Percentiles rank a stretch among this genome's conserved stretches.
These are phyloP conservation scores for Beta vulgaris DNA, from an alignment of 148 eudicot genomes.

Conservation along the genomic window DNA sequence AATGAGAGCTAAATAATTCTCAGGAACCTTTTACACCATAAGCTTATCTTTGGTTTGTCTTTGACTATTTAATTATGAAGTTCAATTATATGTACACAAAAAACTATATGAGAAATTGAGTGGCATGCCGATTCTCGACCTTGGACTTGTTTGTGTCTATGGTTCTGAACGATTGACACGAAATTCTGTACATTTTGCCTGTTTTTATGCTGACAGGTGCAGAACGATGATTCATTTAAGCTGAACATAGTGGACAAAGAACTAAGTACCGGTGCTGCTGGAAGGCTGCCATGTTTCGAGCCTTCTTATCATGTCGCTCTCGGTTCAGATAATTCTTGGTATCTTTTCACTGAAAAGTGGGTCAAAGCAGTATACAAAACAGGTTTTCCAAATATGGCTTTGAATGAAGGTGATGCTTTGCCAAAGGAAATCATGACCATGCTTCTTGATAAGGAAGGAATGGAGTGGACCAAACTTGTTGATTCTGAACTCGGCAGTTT, in stretches of 20 bases:
- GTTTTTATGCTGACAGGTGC: constrained; percentile 44
- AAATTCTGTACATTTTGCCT: not conserved
- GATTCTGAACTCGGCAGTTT: constrained; percentile 80
- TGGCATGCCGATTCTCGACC: not conserved
- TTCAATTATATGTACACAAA: not conserved
- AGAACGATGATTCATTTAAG: constrained; percentile 45
- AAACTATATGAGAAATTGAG: not conserved
- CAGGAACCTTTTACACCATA: not conserved
- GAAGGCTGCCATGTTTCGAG: constrained; percentile 32
- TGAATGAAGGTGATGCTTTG: constrained; percentile 64
- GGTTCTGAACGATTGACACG: constrained; percentile 4
- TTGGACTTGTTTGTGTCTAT: not conserved
- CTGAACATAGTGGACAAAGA: constrained; percentile 34
- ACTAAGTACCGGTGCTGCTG: constrained; percentile 24
- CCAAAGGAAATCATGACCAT: constrained; percentile 66
- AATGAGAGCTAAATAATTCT: not conserved
- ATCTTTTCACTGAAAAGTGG: constrained; percentile 98
- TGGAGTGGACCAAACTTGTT: constrained; percentile 72
- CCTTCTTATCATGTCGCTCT: constrained; percentile 91
- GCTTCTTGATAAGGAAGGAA: constrained; percentile 74
- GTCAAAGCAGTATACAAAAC: constrained; percentile 71
- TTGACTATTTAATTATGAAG: not conserved
- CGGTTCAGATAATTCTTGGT: constrained; percentile 99
- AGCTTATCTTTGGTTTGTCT: not conserved
- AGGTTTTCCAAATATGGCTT: constrained; percentile 82